phyloP scores from a whole-genome alignment of 805 yeast species.

The Hanseniaspora meyeri region DNA sequence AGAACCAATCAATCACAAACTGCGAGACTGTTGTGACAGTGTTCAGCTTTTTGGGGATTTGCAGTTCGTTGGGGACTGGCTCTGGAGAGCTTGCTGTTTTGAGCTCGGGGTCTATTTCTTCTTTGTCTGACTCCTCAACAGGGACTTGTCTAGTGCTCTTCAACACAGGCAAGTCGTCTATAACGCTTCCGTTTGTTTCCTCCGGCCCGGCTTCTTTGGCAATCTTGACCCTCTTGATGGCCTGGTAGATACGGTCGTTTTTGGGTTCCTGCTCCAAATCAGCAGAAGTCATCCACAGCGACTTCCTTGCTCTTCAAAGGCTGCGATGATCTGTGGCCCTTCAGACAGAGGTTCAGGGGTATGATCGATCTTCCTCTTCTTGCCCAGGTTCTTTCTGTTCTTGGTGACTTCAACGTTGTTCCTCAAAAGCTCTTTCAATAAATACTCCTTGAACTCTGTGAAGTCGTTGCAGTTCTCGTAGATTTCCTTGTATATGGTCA shows the following conservation, averaged over 20 bases:
- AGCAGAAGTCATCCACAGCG: background rate
- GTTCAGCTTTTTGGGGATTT: background rate
- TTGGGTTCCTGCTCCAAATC: background rate
- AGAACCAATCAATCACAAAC: conserved; percentile 10
- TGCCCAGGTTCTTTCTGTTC: background rate
- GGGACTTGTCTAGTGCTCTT: background rate
- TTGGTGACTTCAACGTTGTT: conserved; percentile 1
- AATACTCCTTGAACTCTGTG: conserved; percentile 1
- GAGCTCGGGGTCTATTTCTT: background rate
- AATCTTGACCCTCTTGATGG: background rate
- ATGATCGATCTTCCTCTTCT: background rate
- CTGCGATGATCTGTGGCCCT: background rate
- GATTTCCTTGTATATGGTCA: conserved; percentile 8
- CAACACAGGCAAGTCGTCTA: background rate
- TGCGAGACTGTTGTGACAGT: background rate
- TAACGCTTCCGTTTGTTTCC: background rate
- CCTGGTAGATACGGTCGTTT: background rate
- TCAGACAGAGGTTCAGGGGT: background rate
- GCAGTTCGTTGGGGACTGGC: background rate
- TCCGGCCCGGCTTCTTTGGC: background rate
- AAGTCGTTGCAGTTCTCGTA: conserved; percentile 12
- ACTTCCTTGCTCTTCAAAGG: background rate
- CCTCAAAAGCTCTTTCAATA: conserved; percentile 1
- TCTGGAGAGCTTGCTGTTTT: background rate
- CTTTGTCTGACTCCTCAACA: background rate